Evolutionary conservation across 2,329 filamentous ascomycete species (phyloP), one percentile per base, ranked within the genome.

Genomic region (Elsinoe ampelina): DNA sequence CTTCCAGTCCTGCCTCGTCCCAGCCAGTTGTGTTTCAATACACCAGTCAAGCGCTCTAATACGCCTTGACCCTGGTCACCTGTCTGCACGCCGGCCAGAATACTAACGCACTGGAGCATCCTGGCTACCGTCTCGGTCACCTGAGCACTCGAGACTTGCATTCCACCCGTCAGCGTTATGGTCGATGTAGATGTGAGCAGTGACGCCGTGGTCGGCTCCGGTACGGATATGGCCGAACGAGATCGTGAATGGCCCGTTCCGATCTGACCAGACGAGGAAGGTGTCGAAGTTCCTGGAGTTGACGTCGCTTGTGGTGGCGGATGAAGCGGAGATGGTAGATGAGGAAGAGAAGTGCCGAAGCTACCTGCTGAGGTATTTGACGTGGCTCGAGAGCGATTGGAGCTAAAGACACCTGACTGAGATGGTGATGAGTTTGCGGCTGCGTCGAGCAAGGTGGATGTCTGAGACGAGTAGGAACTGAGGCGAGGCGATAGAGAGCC

Each of bases 1-100:
- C 93, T 78, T 0, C 93, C 93, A 2, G 90, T 97, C 35, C 93
- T 76, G 0, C 92, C 92, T 47, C 93, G 78, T 0, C 92, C 92
- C 1, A 98, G 79, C 93, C 93, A 98, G 70, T 98, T 98, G 65
- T 96, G 83, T 73, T 97, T 98, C 60, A 98, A 75, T 64, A 93
- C 84, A 67, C 89, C 86, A 58, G 86, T 89, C 60, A 98, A 75
- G 65, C 91, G 82, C 60, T 92, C 86, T 65, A 97, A 86, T 71
- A 86, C 89, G 57, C 79, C 80, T 67, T 92, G 88, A 1, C 82
- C 79, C 36, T 86, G 83, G 61, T 95, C 89, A 8, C 80, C 81
- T 0, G 78, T 82, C 65, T 82, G 85, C 11, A 95, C 81, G 60
- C 84, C 85, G 2, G 89, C 87, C 19, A 98, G 77, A 6, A 98